Evolutionary conservation across 1,139 yeast species (phyloP).

Genomic region (Pneumocystis wakefieldiae): DNA sequence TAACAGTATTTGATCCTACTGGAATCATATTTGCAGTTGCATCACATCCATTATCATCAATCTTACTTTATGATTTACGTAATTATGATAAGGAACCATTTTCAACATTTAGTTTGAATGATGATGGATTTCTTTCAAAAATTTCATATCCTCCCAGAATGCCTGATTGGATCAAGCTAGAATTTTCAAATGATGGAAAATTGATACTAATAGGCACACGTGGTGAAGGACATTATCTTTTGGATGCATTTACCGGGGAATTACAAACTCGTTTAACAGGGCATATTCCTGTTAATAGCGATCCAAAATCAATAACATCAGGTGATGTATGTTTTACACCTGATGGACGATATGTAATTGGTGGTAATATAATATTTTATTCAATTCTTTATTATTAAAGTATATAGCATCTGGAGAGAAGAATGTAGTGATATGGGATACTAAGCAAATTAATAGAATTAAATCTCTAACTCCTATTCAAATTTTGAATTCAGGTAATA

Average conservation of each 20-base stretch:
- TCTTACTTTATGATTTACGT: slow-evolving; percentile 48
- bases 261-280: slow-evolving; percentile 39
- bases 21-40: slow-evolving; percentile 72
- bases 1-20: slow-evolving; percentile 64
- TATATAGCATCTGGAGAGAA: slow-evolving; percentile 28
- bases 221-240: slow-evolving; percentile 38
- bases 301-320: slow-evolving; percentile 15
- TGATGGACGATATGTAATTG: slow-evolving; percentile 59
- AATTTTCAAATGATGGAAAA: slow-evolving; percentile 74
- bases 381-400: background rate
- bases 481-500: slow-evolving; percentile 21
- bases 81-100: slow-evolving; percentile 45
- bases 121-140: slow-evolving; percentile 15
- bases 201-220: slow-evolving; percentile 51
- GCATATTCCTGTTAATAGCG: slow-evolving; percentile 17
- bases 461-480: slow-evolving; percentile 19
- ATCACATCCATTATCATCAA: slow-evolving; percentile 31
- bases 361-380: slow-evolving; percentile 27
- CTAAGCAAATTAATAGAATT: slow-evolving; percentile 22
- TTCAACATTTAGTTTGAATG: slow-evolving; percentile 22
- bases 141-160: slow-evolving; percentile 20
- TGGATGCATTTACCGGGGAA: slow-evolving; percentile 61
- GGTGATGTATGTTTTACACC: slow-evolving; percentile 64
- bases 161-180: slow-evolving; percentile 45
- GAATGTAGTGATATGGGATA: slow-evolving; percentile 48